phyloP scores from a whole-genome alignment of 2,329 filamentous ascomycete species.

The Arthroderma sp. region DNA sequence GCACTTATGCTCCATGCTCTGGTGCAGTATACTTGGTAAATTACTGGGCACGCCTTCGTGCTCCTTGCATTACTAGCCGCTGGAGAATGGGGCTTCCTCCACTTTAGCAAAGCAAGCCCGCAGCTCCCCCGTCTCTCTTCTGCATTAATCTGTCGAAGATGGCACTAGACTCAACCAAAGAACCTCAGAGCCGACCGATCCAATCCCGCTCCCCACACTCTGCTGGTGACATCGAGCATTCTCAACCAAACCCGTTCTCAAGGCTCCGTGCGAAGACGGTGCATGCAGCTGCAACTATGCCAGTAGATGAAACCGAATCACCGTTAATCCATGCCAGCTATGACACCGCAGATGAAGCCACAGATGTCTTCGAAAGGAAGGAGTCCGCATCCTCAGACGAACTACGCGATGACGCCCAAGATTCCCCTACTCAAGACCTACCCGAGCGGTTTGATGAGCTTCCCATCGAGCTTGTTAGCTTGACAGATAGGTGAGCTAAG shows the following conservation, averaged over 20 bases:
- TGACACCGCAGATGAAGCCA: constrained; percentile 13
- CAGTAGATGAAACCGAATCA: background rate
- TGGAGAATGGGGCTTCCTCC: too few species aligned
- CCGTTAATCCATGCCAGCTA: background rate
- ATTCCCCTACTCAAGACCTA: constrained; percentile 1
- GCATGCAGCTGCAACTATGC: constrained; percentile 2
- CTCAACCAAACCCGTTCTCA: constrained; percentile 9
- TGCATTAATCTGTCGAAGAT: too few species aligned
- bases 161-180: too few species aligned
- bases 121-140: too few species aligned
- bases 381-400: constrained; percentile 19
- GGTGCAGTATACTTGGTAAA: too few species aligned
- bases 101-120: too few species aligned
- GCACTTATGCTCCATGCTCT: too few species aligned
- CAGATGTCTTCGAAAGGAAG: constrained; percentile 34
- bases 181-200: too few species aligned
- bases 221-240: too few species aligned
- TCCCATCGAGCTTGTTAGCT: constrained; percentile 80
- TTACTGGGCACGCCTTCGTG: too few species aligned
- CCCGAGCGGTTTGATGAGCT: constrained; percentile 67
- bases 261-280: constrained; percentile 18
- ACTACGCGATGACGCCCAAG: constrained; percentile 7
- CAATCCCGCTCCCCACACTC: too few species aligned
- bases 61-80: too few species aligned
- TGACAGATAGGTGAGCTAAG: constrained; percentile 62